phyloP scores from a whole-genome alignment of 768 basidiomycete species.

The Neoboletus brunneissimus region DNA sequence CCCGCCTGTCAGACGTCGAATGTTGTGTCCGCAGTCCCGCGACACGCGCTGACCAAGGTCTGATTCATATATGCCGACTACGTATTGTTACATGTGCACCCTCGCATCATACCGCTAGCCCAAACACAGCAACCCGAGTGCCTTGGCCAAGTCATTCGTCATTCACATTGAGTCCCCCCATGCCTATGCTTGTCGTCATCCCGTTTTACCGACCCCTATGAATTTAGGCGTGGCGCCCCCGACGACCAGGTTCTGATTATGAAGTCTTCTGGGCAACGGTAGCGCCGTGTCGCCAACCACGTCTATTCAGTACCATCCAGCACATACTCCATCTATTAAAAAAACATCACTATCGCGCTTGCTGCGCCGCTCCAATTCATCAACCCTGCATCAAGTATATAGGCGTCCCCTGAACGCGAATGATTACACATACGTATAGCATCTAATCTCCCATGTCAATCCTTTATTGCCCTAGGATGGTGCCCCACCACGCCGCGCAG shows the following conservation, averaged over 20 bases:
- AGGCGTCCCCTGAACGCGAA: not conserved
- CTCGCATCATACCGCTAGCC: no score
- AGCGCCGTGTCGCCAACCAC: not conserved
- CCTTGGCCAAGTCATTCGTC: not conserved
- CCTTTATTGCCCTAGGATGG: slow-evolving; percentile 6
- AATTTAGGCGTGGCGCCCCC: slow-evolving; percentile 3
- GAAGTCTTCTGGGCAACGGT: not conserved
- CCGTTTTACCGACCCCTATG: not conserved
- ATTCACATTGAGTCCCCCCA: no score
- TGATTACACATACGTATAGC: not conserved
- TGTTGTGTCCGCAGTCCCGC: no score
- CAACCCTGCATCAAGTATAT: not conserved
- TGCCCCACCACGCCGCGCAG: slow-evolving; percentile 46
- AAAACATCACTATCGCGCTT: not conserved
- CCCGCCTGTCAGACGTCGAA: no score
- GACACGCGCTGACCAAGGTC: no score
- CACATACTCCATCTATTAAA: not conserved
- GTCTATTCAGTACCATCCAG: not conserved
- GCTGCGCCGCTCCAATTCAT: not conserved
- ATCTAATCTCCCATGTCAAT: not conserved
- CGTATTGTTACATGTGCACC: no score
- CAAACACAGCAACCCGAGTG: not conserved
- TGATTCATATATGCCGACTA: no score
- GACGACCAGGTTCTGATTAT: not conserved
- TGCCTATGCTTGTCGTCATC: no score